phyloP scores from a whole-genome alignment of 768 basidiomycete genomes.

The Crucibulum laeve region DNA sequence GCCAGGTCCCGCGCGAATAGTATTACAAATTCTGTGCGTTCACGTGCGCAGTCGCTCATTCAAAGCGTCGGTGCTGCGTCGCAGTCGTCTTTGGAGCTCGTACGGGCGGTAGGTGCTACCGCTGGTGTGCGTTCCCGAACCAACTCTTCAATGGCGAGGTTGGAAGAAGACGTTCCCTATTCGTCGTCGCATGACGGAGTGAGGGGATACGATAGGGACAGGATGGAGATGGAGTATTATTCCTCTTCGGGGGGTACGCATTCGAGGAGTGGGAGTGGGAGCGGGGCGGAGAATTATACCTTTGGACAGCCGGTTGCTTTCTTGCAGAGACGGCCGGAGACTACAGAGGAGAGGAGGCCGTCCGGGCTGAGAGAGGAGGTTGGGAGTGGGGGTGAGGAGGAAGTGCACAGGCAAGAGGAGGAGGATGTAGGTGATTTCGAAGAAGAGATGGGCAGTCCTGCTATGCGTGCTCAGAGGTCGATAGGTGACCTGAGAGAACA shows the following conservation, averaged over 20 bases:
- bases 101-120: slow-evolving; percentile 38
- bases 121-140: slow-evolving; percentile 40
- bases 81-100: slow-evolving; percentile 55
- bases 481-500: slow-evolving; percentile 6
- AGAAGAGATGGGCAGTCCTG: not conserved
- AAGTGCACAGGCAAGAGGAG: not conserved
- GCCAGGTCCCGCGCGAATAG: slow-evolving; percentile 34
- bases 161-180: slow-evolving; percentile 47
- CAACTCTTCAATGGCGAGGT: slow-evolving; percentile 64
- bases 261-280: slow-evolving; percentile 48
- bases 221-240: slow-evolving; percentile 16
- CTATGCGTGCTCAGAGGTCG: slow-evolving; percentile 3
- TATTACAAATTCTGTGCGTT: slow-evolving; percentile 45
- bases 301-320: slow-evolving; percentile 60
- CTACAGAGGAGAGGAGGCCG: slow-evolving; percentile 8
- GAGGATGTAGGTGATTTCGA: not conserved
- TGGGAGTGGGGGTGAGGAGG: not conserved
- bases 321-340: slow-evolving; percentile 25
- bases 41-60: slow-evolving; percentile 62
- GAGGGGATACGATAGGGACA: slow-evolving; percentile 11
- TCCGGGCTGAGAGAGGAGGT: slow-evolving; percentile 3
- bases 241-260: slow-evolving; percentile 34
- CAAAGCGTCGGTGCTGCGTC: slow-evolving; percentile 61
- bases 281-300: slow-evolving; percentile 62
- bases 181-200: slow-evolving; percentile 13